These are phyloP conservation scores for Neoascochyta sp. DNA, from an alignment of 2,329 filamentous ascomycete species.

Conservation along the genomic window DNA sequence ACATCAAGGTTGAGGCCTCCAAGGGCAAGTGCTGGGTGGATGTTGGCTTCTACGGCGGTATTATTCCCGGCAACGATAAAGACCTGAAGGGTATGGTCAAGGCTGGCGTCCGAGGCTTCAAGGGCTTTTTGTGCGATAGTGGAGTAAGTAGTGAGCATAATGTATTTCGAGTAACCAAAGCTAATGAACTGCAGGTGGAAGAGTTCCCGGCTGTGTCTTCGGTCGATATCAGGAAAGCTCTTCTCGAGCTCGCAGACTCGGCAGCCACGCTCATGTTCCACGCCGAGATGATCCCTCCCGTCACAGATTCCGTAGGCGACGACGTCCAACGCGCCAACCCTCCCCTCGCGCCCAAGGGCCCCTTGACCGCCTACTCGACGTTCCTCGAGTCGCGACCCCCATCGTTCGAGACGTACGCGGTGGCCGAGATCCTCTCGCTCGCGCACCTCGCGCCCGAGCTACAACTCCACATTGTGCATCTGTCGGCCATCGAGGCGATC, in stretches of 20 bases:
- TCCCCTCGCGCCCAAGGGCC: slow-evolving; percentile 66
- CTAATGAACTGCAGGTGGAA: slow-evolving; percentile 74
- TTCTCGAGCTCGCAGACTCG: slow-evolving; percentile 73
- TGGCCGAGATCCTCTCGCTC: slow-evolving; percentile 79
- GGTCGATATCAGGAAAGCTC: slow-evolving; percentile 72
- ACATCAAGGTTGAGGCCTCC: slow-evolving; percentile 81
- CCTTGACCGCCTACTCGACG: slow-evolving; percentile 75
- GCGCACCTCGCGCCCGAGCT: slow-evolving; percentile 76
- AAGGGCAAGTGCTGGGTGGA: slow-evolving; percentile 93
- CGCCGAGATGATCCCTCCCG: slow-evolving; percentile 94
- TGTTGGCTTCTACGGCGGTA: slow-evolving; percentile 95
- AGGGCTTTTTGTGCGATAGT: slow-evolving; percentile 95
- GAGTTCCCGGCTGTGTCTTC: slow-evolving; percentile 92
- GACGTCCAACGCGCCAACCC: slow-evolving; percentile 66
- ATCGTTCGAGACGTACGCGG: slow-evolving; percentile 84
- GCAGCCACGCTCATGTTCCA: slow-evolving; percentile 98
- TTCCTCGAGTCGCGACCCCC: slow-evolving; percentile 90
- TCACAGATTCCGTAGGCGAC: slow-evolving; percentile 74
- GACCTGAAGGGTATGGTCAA: slow-evolving; percentile 78
- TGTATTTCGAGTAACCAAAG: too few species aligned
- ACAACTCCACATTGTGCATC: slow-evolving; percentile 87
- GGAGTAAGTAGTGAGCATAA: slow-evolving; percentile 66
- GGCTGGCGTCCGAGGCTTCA: slow-evolving; percentile 89
- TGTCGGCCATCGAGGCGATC: slow-evolving; percentile 85
- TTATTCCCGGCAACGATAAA: slow-evolving; percentile 81